phyloP scores from a whole-genome alignment of 306 rosid genomes.

The Trifolium pratense region DNA sequence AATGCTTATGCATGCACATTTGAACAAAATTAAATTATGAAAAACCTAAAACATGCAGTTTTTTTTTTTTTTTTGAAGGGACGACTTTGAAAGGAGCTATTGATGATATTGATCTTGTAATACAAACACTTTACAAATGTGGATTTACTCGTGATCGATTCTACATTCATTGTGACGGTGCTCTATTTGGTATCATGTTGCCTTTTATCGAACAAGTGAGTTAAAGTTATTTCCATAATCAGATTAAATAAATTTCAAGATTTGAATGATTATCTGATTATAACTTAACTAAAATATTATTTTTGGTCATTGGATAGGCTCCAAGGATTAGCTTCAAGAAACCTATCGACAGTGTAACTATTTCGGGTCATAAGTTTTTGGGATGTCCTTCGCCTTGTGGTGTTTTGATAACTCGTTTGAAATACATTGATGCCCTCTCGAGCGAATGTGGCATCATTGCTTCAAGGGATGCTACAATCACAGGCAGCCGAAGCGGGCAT shows the following conservation, averaged over 20 bases:
- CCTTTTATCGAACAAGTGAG: slow-evolving; percentile 25
- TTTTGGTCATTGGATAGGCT: slow-evolving; percentile 21
- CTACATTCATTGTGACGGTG: slow-evolving; percentile 36
- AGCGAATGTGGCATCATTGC: slow-evolving; percentile 37
- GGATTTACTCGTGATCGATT: slow-evolving; percentile 32
- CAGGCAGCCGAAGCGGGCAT: slow-evolving; percentile 20
- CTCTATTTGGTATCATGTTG: slow-evolving; percentile 33
- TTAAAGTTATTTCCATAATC: not conserved
- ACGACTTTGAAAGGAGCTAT: slow-evolving; percentile 46
- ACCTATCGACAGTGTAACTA: slow-evolving; percentile 29
- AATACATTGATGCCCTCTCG: slow-evolving; percentile 56
- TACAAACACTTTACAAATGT: slow-evolving; percentile 55
- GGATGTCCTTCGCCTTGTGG: slow-evolving; percentile 45
- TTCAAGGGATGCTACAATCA: slow-evolving; percentile 35
- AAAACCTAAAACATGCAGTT: too few species aligned
- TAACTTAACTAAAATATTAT: not conserved
- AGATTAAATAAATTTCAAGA: not conserved
- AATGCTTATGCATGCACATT: too few species aligned
- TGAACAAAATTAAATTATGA: too few species aligned
- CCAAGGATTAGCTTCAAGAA: slow-evolving; percentile 38
- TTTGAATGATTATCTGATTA: not conserved
- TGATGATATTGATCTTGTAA: slow-evolving; percentile 52
- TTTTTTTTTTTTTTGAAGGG: too few species aligned
- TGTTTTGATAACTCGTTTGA: slow-evolving; percentile 47
- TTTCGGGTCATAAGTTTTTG: slow-evolving; percentile 38